A percentile compares a stretch with the other conserved stretches of the same genome.
phyloP scores from a whole-genome alignment of 208 protist genomes.

The Trypanosoma avium region DNA sequence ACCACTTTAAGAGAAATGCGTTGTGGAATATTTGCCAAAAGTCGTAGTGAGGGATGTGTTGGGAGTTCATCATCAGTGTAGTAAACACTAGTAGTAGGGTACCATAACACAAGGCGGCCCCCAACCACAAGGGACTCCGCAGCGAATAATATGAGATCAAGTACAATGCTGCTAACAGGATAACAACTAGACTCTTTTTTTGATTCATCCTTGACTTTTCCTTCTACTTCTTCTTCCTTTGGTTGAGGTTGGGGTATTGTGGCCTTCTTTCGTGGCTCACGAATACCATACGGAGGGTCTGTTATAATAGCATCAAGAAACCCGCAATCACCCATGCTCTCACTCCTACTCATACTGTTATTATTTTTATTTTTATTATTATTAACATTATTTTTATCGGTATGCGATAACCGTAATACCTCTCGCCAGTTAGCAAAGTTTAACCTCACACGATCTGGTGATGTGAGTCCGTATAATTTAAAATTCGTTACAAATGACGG shows the following conservation, averaged over 20 bases:
- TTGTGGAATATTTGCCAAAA: conserved; percentile 81
- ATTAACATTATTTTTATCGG: too few relatives aligned
- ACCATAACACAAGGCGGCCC: conserved; percentile 93
- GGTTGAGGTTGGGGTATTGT: background rate
- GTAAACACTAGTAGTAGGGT: conserved; percentile 90
- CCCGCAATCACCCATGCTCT: conserved; percentile 6
- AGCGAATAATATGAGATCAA: conserved; percentile 93
- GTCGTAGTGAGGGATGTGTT: conserved; percentile 85
- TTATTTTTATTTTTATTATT: too few relatives aligned
- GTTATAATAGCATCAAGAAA: conserved; percentile 92
- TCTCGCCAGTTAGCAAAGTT: conserved; percentile 80
- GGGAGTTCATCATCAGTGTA: conserved; percentile 91
- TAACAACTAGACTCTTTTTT: too few relatives aligned
- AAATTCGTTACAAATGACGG: conserved; percentile 89
- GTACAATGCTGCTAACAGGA: conserved; percentile 42
- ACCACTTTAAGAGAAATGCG: conserved; percentile 81
- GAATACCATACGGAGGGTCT: conserved; percentile 92
- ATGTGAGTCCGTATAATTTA: conserved; percentile 69
- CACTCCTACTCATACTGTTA: background rate
- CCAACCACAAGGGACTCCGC: conserved; percentile 83
- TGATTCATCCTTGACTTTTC: conserved; percentile 42
- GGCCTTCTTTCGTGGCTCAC: conserved; percentile 70
- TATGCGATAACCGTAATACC: too few relatives aligned
- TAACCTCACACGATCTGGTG: conserved; percentile 71
- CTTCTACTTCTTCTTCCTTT: conserved; percentile 28